phyloP scores from a whole-genome alignment of 225 moss, liverwort and hornwort genomes.

The Neckera pumila region DNA sequence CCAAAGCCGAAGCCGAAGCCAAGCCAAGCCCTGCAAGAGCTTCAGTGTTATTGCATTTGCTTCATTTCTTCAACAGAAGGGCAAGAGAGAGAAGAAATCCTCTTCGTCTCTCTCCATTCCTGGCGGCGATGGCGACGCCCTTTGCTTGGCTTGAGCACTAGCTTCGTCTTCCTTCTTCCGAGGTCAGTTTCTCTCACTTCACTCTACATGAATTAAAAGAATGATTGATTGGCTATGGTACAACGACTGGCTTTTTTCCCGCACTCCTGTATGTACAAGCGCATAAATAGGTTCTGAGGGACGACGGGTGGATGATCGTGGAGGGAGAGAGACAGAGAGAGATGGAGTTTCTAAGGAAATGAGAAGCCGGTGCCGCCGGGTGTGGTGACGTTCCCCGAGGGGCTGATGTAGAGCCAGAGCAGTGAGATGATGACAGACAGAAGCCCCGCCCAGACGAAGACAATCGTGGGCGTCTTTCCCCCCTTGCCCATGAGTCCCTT shows the following conservation, averaged over 20 bases:
- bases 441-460: conserved; percentile 63
- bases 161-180: neutral
- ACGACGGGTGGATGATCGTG: neutral
- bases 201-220: conserved; percentile 26
- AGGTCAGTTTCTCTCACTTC: neutral
- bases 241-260: neutral
- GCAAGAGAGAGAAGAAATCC: neutral
- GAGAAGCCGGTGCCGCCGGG: conserved; percentile 22
- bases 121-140: neutral
- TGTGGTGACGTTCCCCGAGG: neutral
- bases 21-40: neutral
- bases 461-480: conserved; percentile 58
- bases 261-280: conserved; percentile 8
- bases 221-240: conserved; percentile 28
- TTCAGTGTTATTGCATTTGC: neutral
- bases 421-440: conserved; percentile 70
- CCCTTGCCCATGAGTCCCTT: conserved; percentile 78
- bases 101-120: neutral
- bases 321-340: neutral
- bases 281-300: neutral
- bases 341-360: conserved; percentile 12
- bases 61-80: neutral
- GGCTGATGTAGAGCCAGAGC: conserved; percentile 59
- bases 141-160: neutral
- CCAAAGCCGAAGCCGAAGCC: neutral